Evolutionary conservation across 2,329 filamentous ascomycete genomes (phyloP).

Genomic region (Phaeophleospora eucalypticola): DNA sequence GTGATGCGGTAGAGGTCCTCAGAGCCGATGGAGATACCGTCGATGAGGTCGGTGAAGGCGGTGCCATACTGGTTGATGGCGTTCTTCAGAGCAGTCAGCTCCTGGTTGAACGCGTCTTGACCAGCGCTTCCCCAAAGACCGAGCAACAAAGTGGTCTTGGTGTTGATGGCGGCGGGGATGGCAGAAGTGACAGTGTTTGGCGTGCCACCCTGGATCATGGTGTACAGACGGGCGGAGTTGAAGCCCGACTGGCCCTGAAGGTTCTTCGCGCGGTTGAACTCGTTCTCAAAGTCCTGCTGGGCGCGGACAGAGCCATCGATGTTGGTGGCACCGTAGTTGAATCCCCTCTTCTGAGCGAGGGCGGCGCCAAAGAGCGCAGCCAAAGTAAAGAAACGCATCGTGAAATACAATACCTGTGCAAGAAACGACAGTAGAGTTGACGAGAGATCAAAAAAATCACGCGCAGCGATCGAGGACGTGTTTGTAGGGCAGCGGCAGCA

Average conservation of each 20-base stretch:
- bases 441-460: background rate
- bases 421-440: slow-evolving; percentile 1
- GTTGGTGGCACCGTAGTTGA: slow-evolving; percentile 68
- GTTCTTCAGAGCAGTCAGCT: slow-evolving; percentile 65
- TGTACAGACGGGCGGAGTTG: slow-evolving; percentile 58
- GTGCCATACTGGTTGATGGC: slow-evolving; percentile 67
- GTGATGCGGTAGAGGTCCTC: slow-evolving; percentile 71
- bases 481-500: background rate
- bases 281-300: slow-evolving; percentile 63
- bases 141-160: slow-evolving; percentile 72
- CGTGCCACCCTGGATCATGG: slow-evolving; percentile 55
- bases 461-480: background rate
- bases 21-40: slow-evolving; percentile 78
- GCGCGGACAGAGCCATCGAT: slow-evolving; percentile 57
- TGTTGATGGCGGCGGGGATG: slow-evolving; percentile 77
- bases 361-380: slow-evolving; percentile 36
- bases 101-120: slow-evolving; percentile 59
- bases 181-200: slow-evolving; percentile 60
- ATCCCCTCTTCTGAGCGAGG: slow-evolving; percentile 53
- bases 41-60: slow-evolving; percentile 62
- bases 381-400: slow-evolving; percentile 35
- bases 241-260: slow-evolving; percentile 54
- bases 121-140: slow-evolving; percentile 67
- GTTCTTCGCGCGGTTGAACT: slow-evolving; percentile 62
- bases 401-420: slow-evolving; percentile 3